phyloP scores from a whole-genome alignment of 441 rosid genomes.

The Melastoma candidum region DNA sequence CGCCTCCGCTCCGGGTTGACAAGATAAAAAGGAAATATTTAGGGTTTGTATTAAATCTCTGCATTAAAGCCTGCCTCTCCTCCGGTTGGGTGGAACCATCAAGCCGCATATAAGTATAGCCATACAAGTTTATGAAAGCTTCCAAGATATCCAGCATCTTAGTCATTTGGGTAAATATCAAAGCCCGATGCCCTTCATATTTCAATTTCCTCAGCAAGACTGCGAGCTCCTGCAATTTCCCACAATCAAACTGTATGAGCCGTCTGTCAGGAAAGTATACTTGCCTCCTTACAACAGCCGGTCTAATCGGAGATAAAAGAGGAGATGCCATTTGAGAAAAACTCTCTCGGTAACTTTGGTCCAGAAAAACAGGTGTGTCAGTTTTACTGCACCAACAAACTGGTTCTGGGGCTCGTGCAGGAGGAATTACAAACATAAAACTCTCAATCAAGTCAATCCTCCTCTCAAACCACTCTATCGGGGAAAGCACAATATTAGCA shows the following conservation, averaged over 20 bases:
- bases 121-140: conserved; percentile 94
- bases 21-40: conserved; percentile 93
- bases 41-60: conserved; percentile 98
- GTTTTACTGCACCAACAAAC: conserved; percentile 84
- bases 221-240: conserved; percentile 98
- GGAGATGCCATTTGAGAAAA: conserved; percentile 69
- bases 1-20: conserved; percentile 99
- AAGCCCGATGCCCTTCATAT: conserved; percentile 93
- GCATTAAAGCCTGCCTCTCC: conserved; percentile 98
- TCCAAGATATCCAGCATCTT: conserved; percentile 99
- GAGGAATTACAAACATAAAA: conserved; percentile 94
- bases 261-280: conserved; percentile 98
- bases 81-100: conserved; percentile 99
- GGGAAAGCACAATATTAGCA: conserved; percentile 81
- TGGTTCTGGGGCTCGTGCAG: conserved; percentile 82
- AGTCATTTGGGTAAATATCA: conserved; percentile 99
- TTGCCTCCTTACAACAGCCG: conserved; percentile 94
- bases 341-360: conserved; percentile 45
- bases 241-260: conserved; percentile 97
- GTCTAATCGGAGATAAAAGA: conserved; percentile 81
- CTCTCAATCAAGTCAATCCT: conserved; percentile 83
- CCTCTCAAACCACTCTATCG: conserved; percentile 76
- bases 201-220: conserved; percentile 80
- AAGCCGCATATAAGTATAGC: conserved; percentile 98
- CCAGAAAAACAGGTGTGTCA: conserved; percentile 53